phyloP scores from a whole-genome alignment of 2,329 filamentous ascomycete genomes.

The Neocatenulostroma microsporum region DNA sequence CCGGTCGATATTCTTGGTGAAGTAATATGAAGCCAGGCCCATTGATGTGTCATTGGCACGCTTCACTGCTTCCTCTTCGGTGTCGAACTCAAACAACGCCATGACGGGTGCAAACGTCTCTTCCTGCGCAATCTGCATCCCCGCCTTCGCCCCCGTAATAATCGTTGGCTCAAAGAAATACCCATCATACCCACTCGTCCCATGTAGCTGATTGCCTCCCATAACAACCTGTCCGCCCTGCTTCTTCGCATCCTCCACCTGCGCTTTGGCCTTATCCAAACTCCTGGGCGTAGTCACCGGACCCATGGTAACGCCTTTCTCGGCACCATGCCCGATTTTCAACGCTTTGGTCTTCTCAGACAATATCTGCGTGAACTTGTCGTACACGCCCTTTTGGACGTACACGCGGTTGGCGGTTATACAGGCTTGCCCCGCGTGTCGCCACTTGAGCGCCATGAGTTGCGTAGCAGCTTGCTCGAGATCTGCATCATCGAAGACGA shows the following conservation, averaged over 20 bases:
- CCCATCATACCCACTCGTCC: conserved; percentile 39
- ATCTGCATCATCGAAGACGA: conserved; percentile 52
- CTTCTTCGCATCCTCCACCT: conserved; percentile 32
- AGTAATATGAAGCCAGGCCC: conserved; percentile 50
- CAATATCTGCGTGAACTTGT: conserved; percentile 41
- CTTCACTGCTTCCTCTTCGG: conserved; percentile 40
- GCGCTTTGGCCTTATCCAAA: conserved; percentile 41
- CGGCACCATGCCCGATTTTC: conserved; percentile 50
- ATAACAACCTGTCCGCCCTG: conserved; percentile 51
- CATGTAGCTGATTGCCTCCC: conserved; percentile 46
- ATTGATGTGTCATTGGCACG: conserved; percentile 44
- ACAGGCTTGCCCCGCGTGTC: conserved; percentile 53
- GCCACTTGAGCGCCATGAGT: conserved; percentile 47
- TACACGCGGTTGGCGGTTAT: conserved; percentile 49
- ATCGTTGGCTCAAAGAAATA: conserved; percentile 67
- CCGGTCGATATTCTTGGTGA: conserved; percentile 42
- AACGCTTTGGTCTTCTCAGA: conserved; percentile 39
- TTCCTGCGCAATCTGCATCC: conserved; percentile 43
- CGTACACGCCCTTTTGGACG: conserved; percentile 49
- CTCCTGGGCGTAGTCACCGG: conserved; percentile 45
- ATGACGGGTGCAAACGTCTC: conserved; percentile 41
- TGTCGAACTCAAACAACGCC: neutral
- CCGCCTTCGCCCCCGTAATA: conserved; percentile 51
- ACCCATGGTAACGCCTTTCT: conserved; percentile 52
- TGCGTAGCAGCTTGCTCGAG: conserved; percentile 43